A percentile compares a stretch with the other conserved stretches of the same genome.
These are phyloP conservation scores for Penicillium sp. DNA, from an alignment of 2,329 filamentous ascomycete species.

Conservation along the genomic window DNA sequence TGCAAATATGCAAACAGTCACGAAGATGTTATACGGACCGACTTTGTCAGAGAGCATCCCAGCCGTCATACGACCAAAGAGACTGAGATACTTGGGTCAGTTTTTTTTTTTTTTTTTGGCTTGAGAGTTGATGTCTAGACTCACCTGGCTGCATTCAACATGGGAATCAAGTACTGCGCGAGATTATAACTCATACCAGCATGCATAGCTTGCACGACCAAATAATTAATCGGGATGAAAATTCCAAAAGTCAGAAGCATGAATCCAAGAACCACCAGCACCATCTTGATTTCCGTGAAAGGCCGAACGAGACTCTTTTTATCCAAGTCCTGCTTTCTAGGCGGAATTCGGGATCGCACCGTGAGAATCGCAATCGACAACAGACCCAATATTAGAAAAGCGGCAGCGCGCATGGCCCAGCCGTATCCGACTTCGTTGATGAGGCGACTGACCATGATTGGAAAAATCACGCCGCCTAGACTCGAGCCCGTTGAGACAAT, in stretches of 20 bases:
- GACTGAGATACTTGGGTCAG: constrained; percentile 1
- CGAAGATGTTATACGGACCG: constrained; percentile 20
- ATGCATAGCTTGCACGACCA: constrained; percentile 16
- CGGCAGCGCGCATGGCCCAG: constrained; percentile 56
- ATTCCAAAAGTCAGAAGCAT: constrained; percentile 31
- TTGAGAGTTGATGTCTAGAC: not conserved
- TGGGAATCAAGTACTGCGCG: constrained; percentile 18
- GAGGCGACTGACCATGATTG: constrained; percentile 59
- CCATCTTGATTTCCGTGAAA: constrained; percentile 24
- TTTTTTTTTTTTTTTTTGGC: not conserved
- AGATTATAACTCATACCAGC: constrained; percentile 17
- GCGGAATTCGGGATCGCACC: constrained; percentile 46
- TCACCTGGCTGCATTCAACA: constrained; percentile 20
- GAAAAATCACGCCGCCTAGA: constrained; percentile 58
- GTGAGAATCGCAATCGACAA: constrained; percentile 54
- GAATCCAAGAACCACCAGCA: constrained; percentile 20
- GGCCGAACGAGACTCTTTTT: constrained; percentile 15
- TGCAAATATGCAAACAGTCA: constrained; percentile 6
- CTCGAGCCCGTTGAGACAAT: constrained; percentile 52
- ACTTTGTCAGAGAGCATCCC: constrained; percentile 14
- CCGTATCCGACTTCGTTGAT: constrained; percentile 52
- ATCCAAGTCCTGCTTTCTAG: constrained; percentile 19
- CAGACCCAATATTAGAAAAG: constrained; percentile 61
- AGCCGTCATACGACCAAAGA: constrained; percentile 19
- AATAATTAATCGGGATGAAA: constrained; percentile 27